Conservation (phyloP, 768 basidiomycete genomes). For the Sarcodon aspratus region DNA sequence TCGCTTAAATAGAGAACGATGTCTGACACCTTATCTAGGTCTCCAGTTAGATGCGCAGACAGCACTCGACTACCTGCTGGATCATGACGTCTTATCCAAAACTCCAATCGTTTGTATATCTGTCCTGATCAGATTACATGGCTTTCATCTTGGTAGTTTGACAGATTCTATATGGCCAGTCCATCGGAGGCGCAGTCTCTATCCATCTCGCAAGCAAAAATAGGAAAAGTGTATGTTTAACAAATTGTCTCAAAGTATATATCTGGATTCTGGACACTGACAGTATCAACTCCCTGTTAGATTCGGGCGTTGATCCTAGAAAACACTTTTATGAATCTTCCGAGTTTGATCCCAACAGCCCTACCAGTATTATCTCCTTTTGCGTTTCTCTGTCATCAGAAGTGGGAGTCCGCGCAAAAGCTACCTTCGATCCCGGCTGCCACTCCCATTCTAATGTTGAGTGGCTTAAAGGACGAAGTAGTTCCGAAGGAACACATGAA, state of each 20-base stretch:
- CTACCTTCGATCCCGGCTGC: slow-evolving; percentile 43
- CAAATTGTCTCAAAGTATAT: background rate
- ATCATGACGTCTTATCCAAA: slow-evolving; percentile 48
- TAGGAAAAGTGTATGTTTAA: slow-evolving; percentile 46
- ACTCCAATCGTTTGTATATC: slow-evolving; percentile 50
- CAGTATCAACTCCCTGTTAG: slow-evolving; percentile 21
- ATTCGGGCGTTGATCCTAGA: slow-evolving; percentile 77
- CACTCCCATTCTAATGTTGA: slow-evolving; percentile 75
- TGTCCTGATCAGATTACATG: background rate
- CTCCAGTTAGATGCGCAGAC: slow-evolving; percentile 81
- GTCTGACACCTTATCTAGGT: slow-evolving; percentile 27
- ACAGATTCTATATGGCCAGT: slow-evolving; percentile 73
- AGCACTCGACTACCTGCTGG: slow-evolving; percentile 60
- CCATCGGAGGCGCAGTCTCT: slow-evolving; percentile 87
- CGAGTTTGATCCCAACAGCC: slow-evolving; percentile 68
- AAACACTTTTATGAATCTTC: slow-evolving; percentile 87
- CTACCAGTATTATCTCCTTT: slow-evolving; percentile 66
- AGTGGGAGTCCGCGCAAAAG: slow-evolving; percentile 73
- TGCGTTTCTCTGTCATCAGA: slow-evolving; percentile 75
- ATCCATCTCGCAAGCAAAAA: slow-evolving; percentile 81
- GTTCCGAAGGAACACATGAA: slow-evolving; percentile 73
- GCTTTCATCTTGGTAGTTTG: background rate
- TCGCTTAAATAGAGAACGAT: background rate
- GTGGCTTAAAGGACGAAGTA: slow-evolving; percentile 60
- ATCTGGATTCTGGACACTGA: background rate